Evolutionary conservation across 192 early-diverging fungal genomes (phyloP).

Genomic region (Phlyctochytrium bullatum): DNA sequence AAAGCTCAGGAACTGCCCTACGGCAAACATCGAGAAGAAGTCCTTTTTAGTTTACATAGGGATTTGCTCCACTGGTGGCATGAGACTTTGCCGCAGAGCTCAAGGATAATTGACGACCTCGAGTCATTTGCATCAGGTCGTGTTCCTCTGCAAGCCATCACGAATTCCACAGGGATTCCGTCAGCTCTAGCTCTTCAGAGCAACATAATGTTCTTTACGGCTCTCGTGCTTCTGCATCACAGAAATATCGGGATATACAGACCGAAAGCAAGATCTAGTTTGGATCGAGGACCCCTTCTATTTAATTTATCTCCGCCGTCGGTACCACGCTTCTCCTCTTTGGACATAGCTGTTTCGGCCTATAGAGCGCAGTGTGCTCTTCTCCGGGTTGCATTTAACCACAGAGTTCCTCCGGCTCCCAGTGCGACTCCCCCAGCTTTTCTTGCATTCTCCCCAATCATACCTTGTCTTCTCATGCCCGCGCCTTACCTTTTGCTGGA

Average conservation of each 20-base stretch:
- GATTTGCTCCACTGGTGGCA: neutral
- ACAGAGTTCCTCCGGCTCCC: constrained; percentile 7
- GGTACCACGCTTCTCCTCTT: constrained; percentile 1
- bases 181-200: neutral
- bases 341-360: constrained; percentile 1
- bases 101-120: neutral
- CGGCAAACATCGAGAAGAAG: too few relatives aligned
- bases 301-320: neutral
- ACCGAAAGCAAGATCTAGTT: too few relatives aligned
- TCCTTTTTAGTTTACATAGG: too few relatives aligned
- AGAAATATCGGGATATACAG: too few relatives aligned
- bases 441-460: constrained; percentile 11
- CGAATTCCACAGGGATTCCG: neutral
- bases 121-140: neutral
- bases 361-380: constrained; percentile 25
- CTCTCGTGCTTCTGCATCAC: constrained; percentile 27
- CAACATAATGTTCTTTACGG: constrained; percentile 23
- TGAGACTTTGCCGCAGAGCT: neutral
- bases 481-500: constrained; percentile 6
- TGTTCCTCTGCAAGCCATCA: neutral
- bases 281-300: neutral
- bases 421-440: constrained; percentile 14
- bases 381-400: constrained; percentile 16
- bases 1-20: too few relatives aligned
- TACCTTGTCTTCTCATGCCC: constrained; percentile 24